phyloP scores from a whole-genome alignment of 176 grass and related monocot genomes.

The Lolium rigidum region DNA sequence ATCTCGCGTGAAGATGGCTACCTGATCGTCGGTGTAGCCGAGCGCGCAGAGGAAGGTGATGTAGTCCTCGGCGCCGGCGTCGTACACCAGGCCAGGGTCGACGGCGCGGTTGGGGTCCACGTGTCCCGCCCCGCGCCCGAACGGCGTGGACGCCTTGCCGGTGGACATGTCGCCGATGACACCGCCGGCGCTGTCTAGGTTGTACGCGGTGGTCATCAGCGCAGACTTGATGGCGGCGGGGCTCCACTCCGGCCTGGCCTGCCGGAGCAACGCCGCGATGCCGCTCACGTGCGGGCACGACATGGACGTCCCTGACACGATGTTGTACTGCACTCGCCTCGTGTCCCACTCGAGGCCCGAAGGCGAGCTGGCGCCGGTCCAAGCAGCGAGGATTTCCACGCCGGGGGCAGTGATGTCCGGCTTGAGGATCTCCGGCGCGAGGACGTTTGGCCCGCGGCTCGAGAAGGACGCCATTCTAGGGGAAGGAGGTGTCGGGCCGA shows the following conservation, averaged over 20 bases:
- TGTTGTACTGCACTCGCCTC: constrained; percentile 38
- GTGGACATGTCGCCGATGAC: constrained; percentile 33
- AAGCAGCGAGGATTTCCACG: no score
- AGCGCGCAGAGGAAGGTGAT: constrained; percentile 54
- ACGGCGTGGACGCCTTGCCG: constrained; percentile 41
- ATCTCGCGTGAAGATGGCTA: constrained; percentile 58
- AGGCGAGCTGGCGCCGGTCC: neutral
- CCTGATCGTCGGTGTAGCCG: constrained; percentile 43
- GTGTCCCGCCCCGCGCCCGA: constrained; percentile 46
- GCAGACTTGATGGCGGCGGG: constrained; percentile 55
- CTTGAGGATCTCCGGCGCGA: no score
- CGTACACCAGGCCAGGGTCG: constrained; percentile 54
- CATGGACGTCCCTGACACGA: constrained; percentile 59
- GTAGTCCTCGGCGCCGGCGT: constrained; percentile 50
- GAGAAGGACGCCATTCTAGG: no score
- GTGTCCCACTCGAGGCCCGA: constrained; percentile 24
- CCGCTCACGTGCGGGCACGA: constrained; percentile 57
- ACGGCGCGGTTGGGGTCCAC: constrained; percentile 48
- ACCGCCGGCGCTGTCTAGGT: constrained; percentile 35
- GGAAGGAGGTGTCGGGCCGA: no score
- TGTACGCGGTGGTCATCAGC: constrained; percentile 61
- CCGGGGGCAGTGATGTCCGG: no score
- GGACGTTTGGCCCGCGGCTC: no score
- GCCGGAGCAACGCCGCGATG: constrained; percentile 42
- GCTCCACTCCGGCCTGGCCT: constrained; percentile 45